These are phyloP conservation scores for Stellera chamaejasme DNA, from an alignment of 345 rosid species.

Conservation along the genomic window DNA sequence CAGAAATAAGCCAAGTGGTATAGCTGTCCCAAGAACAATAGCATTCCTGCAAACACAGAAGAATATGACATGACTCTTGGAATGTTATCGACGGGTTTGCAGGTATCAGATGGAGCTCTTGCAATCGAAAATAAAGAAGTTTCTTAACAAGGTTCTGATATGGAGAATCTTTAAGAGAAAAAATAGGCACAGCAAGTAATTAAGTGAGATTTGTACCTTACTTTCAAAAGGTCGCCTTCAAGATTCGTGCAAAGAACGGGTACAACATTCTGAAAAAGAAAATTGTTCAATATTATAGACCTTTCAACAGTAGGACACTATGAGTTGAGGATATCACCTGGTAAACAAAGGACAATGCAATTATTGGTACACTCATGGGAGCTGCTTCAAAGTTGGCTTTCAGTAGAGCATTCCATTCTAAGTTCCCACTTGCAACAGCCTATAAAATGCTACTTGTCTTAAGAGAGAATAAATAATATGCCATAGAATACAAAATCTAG, in stretches of 20 bases:
- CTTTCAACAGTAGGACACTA: conserved; percentile 8
- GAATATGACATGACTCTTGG: background rate
- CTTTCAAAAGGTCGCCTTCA: conserved; percentile 92
- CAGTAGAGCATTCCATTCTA: conserved; percentile 72
- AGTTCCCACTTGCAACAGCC: conserved; percentile 70
- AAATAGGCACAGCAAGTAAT: background rate
- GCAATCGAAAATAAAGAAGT: too few species aligned
- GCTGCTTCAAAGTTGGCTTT: conserved; percentile 84
- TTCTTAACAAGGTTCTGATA: too few species aligned
- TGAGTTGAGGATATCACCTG: conserved; percentile 46
- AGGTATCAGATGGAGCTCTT: too few species aligned
- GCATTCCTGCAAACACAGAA: conserved; percentile 52
- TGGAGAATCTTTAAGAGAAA: background rate
- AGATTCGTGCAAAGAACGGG: conserved; percentile 91
- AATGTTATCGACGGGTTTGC: background rate
- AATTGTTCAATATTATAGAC: conserved; percentile 12
- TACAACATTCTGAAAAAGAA: conserved; percentile 67
- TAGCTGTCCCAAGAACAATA: conserved; percentile 76
- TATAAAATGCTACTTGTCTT: conserved; percentile 13
- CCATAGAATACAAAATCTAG: background rate
- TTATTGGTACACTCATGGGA: conserved; percentile 96
- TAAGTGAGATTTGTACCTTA: conserved; percentile 50
- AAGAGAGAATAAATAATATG: background rate
- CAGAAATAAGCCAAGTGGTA: conserved; percentile 81
- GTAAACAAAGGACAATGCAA: conserved; percentile 88